Evolutionary conservation across 108 stramenopile species (phyloP), one percentile per base, ranked within the genome.

Genomic region (Pseudonitzschia pungens): DNA sequence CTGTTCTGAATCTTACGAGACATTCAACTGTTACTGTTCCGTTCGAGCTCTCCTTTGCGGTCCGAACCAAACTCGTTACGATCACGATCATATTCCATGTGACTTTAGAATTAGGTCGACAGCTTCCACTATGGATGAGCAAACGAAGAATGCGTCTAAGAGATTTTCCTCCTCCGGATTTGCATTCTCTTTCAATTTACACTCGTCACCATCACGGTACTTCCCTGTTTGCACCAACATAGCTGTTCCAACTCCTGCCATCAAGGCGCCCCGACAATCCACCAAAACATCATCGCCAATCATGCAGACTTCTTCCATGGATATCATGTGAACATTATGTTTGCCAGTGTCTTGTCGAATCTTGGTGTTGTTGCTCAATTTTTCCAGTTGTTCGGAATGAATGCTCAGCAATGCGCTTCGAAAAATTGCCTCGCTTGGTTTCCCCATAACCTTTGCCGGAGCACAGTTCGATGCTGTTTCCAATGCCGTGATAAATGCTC

Each of bases 211-310:
- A 2, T 2, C 36, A 36, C 36, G 36, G 6, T 36, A 36, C 6
- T 36, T 36, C 6, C 36, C 36, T 2, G 36, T 36, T 68, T 84
- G 83, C 0, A 92, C 91, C 22, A 92, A 78, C 20, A 92, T 63
- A 26, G 84, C 66, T 0, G 65, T 69, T 24, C 85, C 86, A 43
- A 92, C 76, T 11, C 88, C 88, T 4, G 78, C 80, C 18, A 51
- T 33, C 9, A 77, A 31, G 12, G 91, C 91, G n/a, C 91, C 88
- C 32, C 77, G 63, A 15, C 86, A 60, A 74, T 92, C 91, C 67
- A 74, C 76, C 2, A 82, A 36, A 20, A 81, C 75, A 75, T 92
- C 91, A 60, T 92, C 91, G 27, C 91, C 91, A 24, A 89, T 76
- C 88, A 92, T 88, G 29, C 56, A 82, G 21, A 68, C 54, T 28